phyloP scores from a whole-genome alignment of 2,329 filamentous ascomycete genomes.

The Aspergillus sergii region DNA sequence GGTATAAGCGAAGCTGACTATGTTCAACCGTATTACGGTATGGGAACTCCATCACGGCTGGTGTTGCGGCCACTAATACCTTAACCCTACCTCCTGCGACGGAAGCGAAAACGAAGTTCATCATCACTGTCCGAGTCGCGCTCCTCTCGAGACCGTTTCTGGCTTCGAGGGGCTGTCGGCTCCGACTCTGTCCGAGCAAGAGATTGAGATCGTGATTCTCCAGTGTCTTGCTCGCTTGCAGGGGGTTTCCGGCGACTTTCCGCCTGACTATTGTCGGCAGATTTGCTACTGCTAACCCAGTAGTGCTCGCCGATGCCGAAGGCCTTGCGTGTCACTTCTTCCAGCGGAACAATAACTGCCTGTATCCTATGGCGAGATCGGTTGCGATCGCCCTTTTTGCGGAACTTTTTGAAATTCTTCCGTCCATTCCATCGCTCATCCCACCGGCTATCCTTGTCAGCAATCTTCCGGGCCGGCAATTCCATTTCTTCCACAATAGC shows the following conservation, averaged over 20 bases:
- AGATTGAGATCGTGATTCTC: slow-evolving; percentile 16
- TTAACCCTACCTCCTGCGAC: slow-evolving; percentile 42
- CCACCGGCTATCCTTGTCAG: slow-evolving; percentile 66
- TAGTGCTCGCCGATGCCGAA: slow-evolving; percentile 77
- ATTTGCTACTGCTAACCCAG: slow-evolving; percentile 57
- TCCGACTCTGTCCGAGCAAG: slow-evolving; percentile 10
- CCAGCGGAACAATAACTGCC: slow-evolving; percentile 69
- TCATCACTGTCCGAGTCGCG: slow-evolving; percentile 60
- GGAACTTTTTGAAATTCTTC: slow-evolving; percentile 93
- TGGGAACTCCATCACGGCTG: not conserved
- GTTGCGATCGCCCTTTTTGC: slow-evolving; percentile 37
- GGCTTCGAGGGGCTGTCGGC: slow-evolving; percentile 21
- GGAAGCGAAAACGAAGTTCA: slow-evolving; percentile 59
- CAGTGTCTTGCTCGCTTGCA: not conserved
- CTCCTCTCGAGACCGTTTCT: slow-evolving; percentile 39
- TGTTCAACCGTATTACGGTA: not conserved
- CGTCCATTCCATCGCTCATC: slow-evolving; percentile 89
- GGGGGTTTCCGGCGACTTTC: slow-evolving; percentile 24
- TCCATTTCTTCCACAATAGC: slow-evolving; percentile 78
- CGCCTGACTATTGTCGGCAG: slow-evolving; percentile 26
- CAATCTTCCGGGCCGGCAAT: slow-evolving; percentile 47
- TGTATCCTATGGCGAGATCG: slow-evolving; percentile 46
- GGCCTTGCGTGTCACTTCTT: slow-evolving; percentile 70
- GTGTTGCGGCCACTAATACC: not conserved
- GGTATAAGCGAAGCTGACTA: not conserved